Evolutionary conservation across 2,329 filamentous ascomycete species (phyloP), one percentile per base, ranked within the genome.

Genomic region (Alternaria infectoria): DNA sequence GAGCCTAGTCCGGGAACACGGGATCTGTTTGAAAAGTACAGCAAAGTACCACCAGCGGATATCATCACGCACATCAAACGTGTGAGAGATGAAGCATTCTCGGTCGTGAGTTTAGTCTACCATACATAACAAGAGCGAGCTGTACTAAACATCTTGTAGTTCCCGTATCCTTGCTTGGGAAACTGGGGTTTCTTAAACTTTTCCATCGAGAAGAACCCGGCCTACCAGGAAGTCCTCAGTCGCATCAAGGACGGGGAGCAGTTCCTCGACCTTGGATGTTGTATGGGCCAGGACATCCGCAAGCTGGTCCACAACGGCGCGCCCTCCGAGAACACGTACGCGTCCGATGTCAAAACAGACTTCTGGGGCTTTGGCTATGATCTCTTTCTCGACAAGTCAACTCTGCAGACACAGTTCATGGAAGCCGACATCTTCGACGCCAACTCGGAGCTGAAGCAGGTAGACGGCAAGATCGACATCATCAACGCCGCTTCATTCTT

Each of bases 291-390:
- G 47, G 81, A 82, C 44, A 76, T 84, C 49, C 81, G 83, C 19
- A 81, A 82, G 61, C 76, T 85, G 12, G 77, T 79, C 6, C 66
- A 69, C 44, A 81, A 83, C 59, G 83, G 83, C 8, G 82, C 75
- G 2, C 81, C 81, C 3, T 73, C 78, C 0, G 69, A 75, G 43
- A 81, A 82, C 30, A 77, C 80, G 1, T 77, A 75, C 50, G 83
- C 82, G 25, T 73, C 77, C 7, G 83, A 85, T 62, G 63, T 84
- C 26, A 69, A 74, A 49, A 59, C 67, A 9, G 64, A 70, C 3
- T 87, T 90, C 68, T 82, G 88, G 67, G 82, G 87, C 17, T 78
- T 87, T 17, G 87, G 88, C 19, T 88, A 78, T 59, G 72, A 78
- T 12, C 61, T 81, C 30, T 81, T 81, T 60, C 66, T 69, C 5